Evolutionary conservation across 2,329 filamentous ascomycete genomes (phyloP).

Genomic region (Dendrostoma leiphaemia): DNA sequence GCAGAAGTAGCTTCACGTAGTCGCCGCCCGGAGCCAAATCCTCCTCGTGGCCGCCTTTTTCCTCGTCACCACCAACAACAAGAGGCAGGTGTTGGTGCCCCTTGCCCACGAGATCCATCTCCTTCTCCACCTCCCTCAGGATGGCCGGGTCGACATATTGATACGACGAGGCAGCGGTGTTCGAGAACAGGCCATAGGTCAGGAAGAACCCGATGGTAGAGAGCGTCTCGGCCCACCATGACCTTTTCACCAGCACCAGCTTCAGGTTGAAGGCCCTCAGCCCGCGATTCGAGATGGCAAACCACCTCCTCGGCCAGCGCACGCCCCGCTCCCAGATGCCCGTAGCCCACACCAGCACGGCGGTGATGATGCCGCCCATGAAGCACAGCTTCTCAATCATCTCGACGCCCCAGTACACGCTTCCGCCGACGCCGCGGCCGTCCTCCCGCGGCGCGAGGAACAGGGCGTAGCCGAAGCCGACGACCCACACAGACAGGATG

Average conservation of each 20-base stretch:
- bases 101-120: conserved; percentile 46
- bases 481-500: conserved; percentile 75
- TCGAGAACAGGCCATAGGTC: conserved; percentile 71
- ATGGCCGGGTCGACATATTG: conserved; percentile 70
- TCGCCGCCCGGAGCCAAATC: conserved; percentile 88
- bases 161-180: conserved; percentile 67
- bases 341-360: conserved; percentile 85
- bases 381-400: conserved; percentile 87
- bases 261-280: conserved; percentile 94
- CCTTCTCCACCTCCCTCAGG: conserved; percentile 58
- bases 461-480: conserved; percentile 82
- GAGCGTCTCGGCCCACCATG: conserved; percentile 76
- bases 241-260: conserved; percentile 80
- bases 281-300: conserved; percentile 84
- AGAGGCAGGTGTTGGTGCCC: conserved; percentile 39
- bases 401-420: conserved; percentile 95
- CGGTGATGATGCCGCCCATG: conserved; percentile 85
- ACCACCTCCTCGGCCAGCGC: conserved; percentile 89
- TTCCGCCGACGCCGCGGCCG: conserved; percentile 85
- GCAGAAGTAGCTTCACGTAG: conserved; percentile 82
- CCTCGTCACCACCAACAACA: conserved; percentile 49
- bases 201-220: conserved; percentile 74
- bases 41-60: conserved; percentile 74
- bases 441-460: conserved; percentile 97
- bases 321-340: conserved; percentile 96